Evolutionary conservation across 2,329 filamentous ascomycete species (phyloP), one percentile per base, ranked within the genome.

Genomic region (Aspergillus sp.): DNA sequence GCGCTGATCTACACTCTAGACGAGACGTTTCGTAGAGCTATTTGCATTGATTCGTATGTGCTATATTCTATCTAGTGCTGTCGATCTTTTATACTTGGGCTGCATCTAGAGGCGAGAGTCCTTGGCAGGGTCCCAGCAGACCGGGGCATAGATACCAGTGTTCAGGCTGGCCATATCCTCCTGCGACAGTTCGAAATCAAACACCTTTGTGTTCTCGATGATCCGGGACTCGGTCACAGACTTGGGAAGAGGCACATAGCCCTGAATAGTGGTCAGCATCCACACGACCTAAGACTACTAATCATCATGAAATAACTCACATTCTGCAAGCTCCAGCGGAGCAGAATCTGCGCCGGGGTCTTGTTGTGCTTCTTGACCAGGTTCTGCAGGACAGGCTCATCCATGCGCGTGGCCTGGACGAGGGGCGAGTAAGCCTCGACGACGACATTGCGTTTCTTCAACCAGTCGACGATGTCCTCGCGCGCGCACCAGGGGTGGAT

Each of bases 401-500:
- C 71, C 56, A 77, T 77, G 46, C 78, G 69, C 49, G 68, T 66
- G 2, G 71, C 75, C 54, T 75, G 70, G 7, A 78, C 75, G 47
- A 79, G 64, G 11, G 77, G 77, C 59, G 71, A 76, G 57, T 78
- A 79, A 5, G 77, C 77, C 78, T 91, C 79, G 13, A 88, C 69
- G 29, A 84, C 80, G 17, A 89, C 76, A 54, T 79, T 78, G 16
- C 84, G 78, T 69, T 86, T 78, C 57, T 78, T 71, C 62, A 88
- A 88, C 91, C 91, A 97, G 44, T 82, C 76, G 7, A 86, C 85
- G 55, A 97, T 90, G 64, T 96, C 91, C 19, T 79, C 76, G n/a
- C 91, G 80, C 7, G 85, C 80, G 40, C 91, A 83, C 91, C 91
- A 97, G 1, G 92, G 92, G 71, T 97, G 92, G 10, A 97, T 76